Evolutionary conservation across 2,329 filamentous ascomycete genomes (phyloP).

Genomic region (Hypoxylon sp.): DNA sequence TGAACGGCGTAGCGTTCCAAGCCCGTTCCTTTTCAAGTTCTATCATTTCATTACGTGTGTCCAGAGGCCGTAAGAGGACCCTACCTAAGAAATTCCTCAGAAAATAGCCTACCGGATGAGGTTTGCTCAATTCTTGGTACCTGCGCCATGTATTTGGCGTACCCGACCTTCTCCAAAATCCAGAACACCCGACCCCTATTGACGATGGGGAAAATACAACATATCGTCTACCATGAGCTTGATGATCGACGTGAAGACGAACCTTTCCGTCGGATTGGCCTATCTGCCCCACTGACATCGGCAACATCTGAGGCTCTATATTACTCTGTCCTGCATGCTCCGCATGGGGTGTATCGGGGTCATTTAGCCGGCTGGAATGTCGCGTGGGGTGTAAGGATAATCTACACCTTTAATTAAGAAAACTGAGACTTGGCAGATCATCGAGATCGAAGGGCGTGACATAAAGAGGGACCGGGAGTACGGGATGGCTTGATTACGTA

Average conservation of each 20-base stretch:
- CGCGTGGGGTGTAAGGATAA: conserved; percentile 10
- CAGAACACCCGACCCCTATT: conserved; percentile 16
- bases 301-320: conserved; percentile 12
- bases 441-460: neutral
- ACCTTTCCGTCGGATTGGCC: neutral
- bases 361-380: conserved; percentile 35
- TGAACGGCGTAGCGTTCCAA: neutral
- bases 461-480: neutral
- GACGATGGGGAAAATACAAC: conserved; percentile 21
- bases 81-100: conserved; percentile 13
- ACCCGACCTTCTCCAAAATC: conserved; percentile 9
- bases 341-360: conserved; percentile 11
- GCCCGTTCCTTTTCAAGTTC: conserved; percentile 19
- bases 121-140: conserved; percentile 12
- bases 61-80: neutral
- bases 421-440: neutral
- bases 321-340: conserved; percentile 23
- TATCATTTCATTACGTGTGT: neutral
- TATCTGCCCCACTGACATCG: conserved; percentile 9
- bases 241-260: conserved; percentile 18
- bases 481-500: too few species aligned
- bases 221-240: neutral
- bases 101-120: conserved; percentile 41
- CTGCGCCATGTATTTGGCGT: conserved; percentile 8
- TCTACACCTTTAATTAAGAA: neutral